Base-by-base conservation (phyloP, 306 rosid species). In the Arachis hypogaea region DNA sequence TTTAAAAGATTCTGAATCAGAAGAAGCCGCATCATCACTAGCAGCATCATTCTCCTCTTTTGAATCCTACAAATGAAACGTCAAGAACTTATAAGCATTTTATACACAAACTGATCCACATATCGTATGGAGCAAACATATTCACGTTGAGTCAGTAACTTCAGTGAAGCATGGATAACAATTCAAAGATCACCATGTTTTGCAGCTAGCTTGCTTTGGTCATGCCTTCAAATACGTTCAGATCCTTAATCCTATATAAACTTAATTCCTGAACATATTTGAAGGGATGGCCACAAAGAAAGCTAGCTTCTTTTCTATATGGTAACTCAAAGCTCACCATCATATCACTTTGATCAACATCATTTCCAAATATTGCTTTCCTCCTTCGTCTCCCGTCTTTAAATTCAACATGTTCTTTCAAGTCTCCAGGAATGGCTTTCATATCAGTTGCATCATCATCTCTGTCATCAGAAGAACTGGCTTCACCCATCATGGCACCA, bases 341-440 rank as follows among this genome's bases (percentile, higher is more conserved):
- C 77, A 69, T 30, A 71, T 78, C 84, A n/a, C 67, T 79, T 69
- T 73, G 81, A 76, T 78, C 86, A 71, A 66, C 69, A n/a, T 85
- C 95, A 72, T 84, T 67, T 77, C 79, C 86, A 82, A 94, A 91
- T 29, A 85, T 51, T 51, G 82, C 92, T 80, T 80, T 88, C 79
- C 98, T 82, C 82, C 98, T 89, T 7, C 29, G 76, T 77, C 97
- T 85, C 81, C 97, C 98, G 69, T 77, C 87, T 76, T 82, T 83
- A 86, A 85, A 74, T 79, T 94, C 98, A 40, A 84, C 86, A 69
- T 73, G 81, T 72, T 94, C 97, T 76, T 86, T 85, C 74, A 93
- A 40, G 66, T 79, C 75, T 69, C 69, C 62, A 52, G 16, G 71
- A 7, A 65, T 46, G 74, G 79, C 36, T 66, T 77, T 78, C 60